Conservation (phyloP, 306 rosid genomes). For the apple (Malus domestica) region ASM211411v1 NC_041795.1:32154501-32155000, state of each 20-base stretch:
- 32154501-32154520: not conserved
- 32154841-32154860: slow-evolving; percentile 64
- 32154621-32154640: not conserved
- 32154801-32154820: slow-evolving; percentile 77
- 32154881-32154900: not conserved
- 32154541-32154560: not conserved
- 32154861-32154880: slow-evolving; percentile 78
- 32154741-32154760: slow-evolving; percentile 45
- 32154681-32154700: not conserved
- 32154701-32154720: slow-evolving; percentile 25
- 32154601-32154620: not conserved
- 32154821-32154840: slow-evolving; percentile 49
- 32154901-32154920: not conserved
- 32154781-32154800: slow-evolving; percentile 49
- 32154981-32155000: not conserved
- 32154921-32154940: slow-evolving; percentile 3
- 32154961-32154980: not conserved
- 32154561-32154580: not conserved
- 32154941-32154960: not conserved
- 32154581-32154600: not conserved
- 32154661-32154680: slow-evolving; percentile 21
- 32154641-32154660: not conserved
- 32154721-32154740: slow-evolving; percentile 48
- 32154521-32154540: not conserved
- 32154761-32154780: slow-evolving; percentile 33